Evolutionary conservation across 2,329 filamentous ascomycete genomes (phyloP).

Genomic region (Thielaviopsis musarum): DNA sequence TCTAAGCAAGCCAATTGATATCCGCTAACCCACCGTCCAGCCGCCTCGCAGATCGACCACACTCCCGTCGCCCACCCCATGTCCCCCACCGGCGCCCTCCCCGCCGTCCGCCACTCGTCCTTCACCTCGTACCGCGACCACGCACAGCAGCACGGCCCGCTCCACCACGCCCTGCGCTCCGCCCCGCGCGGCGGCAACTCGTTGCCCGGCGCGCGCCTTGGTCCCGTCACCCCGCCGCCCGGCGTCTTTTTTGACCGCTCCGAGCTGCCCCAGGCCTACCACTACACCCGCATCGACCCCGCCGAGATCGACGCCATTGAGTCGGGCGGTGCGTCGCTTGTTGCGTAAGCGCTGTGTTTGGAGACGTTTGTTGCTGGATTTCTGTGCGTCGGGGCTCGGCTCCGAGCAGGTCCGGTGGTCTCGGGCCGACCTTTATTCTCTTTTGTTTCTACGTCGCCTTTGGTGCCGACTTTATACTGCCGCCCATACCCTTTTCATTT

Average conservation of each 20-base stretch:
- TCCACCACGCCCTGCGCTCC: conserved; percentile 39
- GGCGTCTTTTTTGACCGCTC: conserved; percentile 79
- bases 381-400: background rate
- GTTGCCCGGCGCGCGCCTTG: conserved; percentile 50
- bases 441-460: background rate
- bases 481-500: background rate
- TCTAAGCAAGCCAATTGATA: conserved; percentile 14
- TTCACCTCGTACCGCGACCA: conserved; percentile 67
- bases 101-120: conserved; percentile 36
- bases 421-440: background rate
- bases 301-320: conserved; percentile 93
- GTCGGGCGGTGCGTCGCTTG: conserved; percentile 61
- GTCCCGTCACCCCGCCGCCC: conserved; percentile 49
- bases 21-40: conserved; percentile 26
- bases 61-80: conserved; percentile 57
- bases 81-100: conserved; percentile 48
- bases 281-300: conserved; percentile 52
- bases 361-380: too few species aligned
- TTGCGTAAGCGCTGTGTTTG: conserved; percentile 1
- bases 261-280: conserved; percentile 75
- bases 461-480: background rate
- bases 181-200: conserved; percentile 34
- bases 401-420: background rate
- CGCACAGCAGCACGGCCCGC: conserved; percentile 61
- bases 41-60: conserved; percentile 46